Conservation (phyloP, 345 rosid species). For the Aurinia saxatilis region DNA sequence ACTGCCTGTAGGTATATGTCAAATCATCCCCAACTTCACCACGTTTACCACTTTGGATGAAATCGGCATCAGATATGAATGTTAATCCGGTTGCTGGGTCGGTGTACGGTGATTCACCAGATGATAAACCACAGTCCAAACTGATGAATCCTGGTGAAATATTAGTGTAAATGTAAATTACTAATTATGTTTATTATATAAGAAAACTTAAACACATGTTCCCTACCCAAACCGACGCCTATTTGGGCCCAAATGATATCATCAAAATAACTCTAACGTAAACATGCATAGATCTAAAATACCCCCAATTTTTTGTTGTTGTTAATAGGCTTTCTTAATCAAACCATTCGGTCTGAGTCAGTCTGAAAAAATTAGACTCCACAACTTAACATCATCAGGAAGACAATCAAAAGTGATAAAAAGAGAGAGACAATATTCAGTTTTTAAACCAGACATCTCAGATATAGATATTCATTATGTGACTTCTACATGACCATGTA, state of each 20-base stretch:
- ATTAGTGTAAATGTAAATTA: not conserved
- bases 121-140: conserved; percentile 36
- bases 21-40: not conserved
- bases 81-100: conserved; percentile 19
- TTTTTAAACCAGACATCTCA: not conserved
- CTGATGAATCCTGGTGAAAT: conserved; percentile 33
- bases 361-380: too few species aligned
- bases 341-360: too few species aligned
- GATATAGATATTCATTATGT: not conserved
- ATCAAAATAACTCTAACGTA: too few species aligned
- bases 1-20: not conserved
- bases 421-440: too few species aligned
- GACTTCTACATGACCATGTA: not conserved
- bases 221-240: too few species aligned
- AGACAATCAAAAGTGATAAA: not conserved
- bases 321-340: too few species aligned
- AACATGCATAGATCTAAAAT: too few species aligned
- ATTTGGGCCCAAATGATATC: too few species aligned
- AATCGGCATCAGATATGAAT: conserved; percentile 23
- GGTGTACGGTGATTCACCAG: conserved; percentile 4
- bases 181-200: too few species aligned
- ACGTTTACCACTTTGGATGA: conserved; percentile 22
- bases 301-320: too few species aligned
- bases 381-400: not conserved
- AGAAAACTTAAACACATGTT: too few species aligned